phyloP scores from a whole-genome alignment of 768 basidiomycete species.

The Suillus ampliporus region DNA sequence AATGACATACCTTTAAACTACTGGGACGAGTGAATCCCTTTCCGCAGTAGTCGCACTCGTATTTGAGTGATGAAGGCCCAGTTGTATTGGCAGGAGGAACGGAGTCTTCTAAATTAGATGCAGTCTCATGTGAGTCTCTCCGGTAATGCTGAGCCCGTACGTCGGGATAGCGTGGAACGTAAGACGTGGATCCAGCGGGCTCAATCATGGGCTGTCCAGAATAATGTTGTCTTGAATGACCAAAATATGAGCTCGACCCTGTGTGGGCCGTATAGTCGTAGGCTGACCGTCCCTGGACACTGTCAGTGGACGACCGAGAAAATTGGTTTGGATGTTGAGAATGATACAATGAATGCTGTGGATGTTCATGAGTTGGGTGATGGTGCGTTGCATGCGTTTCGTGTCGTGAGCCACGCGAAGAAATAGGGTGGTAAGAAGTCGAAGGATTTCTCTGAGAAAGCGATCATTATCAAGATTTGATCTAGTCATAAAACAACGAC shows the following conservation, averaged over 20 bases:
- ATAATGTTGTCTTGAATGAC: constrained; percentile 12
- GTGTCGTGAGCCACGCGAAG: constrained; percentile 30
- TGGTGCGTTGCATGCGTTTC: constrained; percentile 29
- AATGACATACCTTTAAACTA: constrained; percentile 68
- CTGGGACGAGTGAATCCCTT: constrained; percentile 85
- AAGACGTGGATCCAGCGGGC: constrained; percentile 21
- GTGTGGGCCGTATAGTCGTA: constrained; percentile 31
- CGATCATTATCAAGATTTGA: constrained; percentile 13
- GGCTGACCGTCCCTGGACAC: constrained; percentile 30
- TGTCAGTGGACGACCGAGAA: constrained; percentile 33
- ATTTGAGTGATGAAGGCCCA: constrained; percentile 52
- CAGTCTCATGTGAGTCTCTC: constrained; percentile 20
- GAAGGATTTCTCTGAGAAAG: constrained; percentile 28
- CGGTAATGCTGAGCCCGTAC: constrained; percentile 21
- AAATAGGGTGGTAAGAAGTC: constrained; percentile 24
- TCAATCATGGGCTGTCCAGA: constrained; percentile 19
- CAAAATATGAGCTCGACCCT: constrained; percentile 3
- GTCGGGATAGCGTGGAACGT: constrained; percentile 25
- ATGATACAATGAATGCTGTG: constrained; percentile 28
- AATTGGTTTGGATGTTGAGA: constrained; percentile 19
- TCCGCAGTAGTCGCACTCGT: constrained; percentile 79
- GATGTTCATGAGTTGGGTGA: constrained; percentile 24
- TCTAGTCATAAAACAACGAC: constrained; percentile 1
- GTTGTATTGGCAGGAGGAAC: constrained; percentile 22
- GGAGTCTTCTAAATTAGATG: constrained; percentile 18